Conservation (phyloP, 768 basidiomycete species). For the Plicaturopsis crispa region DNA sequence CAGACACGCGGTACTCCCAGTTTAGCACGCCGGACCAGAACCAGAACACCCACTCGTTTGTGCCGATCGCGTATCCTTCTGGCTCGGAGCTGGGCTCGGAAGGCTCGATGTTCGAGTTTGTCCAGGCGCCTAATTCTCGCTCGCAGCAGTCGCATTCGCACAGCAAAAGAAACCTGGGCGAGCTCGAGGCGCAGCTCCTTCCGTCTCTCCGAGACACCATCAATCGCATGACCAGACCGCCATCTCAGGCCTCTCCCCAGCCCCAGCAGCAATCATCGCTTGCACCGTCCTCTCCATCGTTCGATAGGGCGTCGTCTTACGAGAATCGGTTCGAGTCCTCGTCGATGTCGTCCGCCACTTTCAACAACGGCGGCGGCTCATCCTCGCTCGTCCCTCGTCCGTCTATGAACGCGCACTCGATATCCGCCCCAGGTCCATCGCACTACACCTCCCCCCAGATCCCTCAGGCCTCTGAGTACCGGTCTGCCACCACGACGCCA, state of each 20-base stretch:
- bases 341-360: too few species aligned
- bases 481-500: constrained; percentile 13
- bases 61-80: too few species aligned
- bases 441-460: neutral
- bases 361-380: too few species aligned
- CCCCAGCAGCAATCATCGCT: too few species aligned
- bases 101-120: constrained; percentile 1
- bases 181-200: constrained; percentile 56
- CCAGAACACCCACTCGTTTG: too few species aligned
- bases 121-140: constrained; percentile 25
- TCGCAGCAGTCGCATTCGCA: too few species aligned
- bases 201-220: constrained; percentile 70
- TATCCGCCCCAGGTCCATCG: too few species aligned
- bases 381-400: too few species aligned
- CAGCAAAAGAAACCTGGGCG: constrained; percentile 45
- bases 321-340: too few species aligned
- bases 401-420: too few species aligned
- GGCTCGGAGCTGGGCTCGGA: too few species aligned
- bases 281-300: constrained; percentile 4
- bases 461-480: constrained; percentile 7
- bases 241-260: constrained; percentile 23
- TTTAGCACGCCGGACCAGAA: constrained; percentile 7
- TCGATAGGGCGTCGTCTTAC: constrained; percentile 7
- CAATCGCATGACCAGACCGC: constrained; percentile 61
- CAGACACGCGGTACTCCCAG: constrained; percentile 12